A percentile compares a stretch with the other conserved stretches of the same genome.
These are phyloP conservation scores for Nemophila menziesii DNA, from an alignment of 257 asterid genomes.

Conservation along the genomic window DNA sequence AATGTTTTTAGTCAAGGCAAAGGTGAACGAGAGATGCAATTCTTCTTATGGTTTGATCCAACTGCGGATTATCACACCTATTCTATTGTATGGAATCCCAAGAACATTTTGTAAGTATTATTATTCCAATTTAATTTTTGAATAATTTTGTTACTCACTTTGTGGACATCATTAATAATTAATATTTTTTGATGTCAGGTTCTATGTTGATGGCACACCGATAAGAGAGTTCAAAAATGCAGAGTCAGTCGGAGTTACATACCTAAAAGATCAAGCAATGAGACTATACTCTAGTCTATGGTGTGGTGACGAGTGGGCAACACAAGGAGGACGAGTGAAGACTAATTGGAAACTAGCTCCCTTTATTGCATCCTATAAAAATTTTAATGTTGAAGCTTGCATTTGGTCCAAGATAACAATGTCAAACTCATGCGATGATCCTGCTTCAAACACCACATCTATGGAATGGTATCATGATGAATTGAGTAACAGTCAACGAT, in stretches of 20 bases:
- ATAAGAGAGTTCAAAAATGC: constrained; percentile 5
- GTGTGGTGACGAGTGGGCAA: background rate
- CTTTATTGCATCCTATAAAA: constrained; percentile 2
- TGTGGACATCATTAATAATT: background rate
- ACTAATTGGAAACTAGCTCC: constrained; percentile 6
- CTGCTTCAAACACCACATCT: background rate
- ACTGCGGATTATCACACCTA: constrained; percentile 5
- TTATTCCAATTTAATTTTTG: background rate
- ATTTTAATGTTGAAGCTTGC: constrained; percentile 1
- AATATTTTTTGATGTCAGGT: background rate
- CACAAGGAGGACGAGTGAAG: constrained; percentile 3
- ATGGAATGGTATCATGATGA: background rate
- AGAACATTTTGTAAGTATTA: constrained; percentile 2
- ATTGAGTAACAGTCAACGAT: background rate
- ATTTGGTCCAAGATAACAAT: background rate
- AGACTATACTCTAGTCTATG: background rate
- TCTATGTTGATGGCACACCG: constrained; percentile 6
- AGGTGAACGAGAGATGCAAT: constrained; percentile 8
- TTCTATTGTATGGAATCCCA: constrained; percentile 4
- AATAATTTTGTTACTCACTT: background rate
- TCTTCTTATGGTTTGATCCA: constrained; percentile 8
- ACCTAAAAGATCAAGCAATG: background rate
- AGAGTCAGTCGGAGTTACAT: constrained; percentile 4
- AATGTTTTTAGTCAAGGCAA: constrained; percentile 3
- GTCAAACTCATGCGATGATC: background rate